phyloP scores from a whole-genome alignment of 2,329 filamentous ascomycete genomes.

The Fusarium avenaceum region DNA sequence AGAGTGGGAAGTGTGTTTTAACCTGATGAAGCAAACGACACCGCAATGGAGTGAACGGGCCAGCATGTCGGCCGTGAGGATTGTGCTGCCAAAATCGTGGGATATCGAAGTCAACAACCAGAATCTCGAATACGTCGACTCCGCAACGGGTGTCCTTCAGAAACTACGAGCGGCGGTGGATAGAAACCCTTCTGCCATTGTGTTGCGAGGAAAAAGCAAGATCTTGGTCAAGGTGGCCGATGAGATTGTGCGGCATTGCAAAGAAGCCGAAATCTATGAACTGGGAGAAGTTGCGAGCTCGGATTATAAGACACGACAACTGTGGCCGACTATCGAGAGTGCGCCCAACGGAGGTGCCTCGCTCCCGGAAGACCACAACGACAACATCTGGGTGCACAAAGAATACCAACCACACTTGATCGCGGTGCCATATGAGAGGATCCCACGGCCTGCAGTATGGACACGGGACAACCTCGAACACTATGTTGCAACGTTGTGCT shows the following conservation, averaged over 20 bases:
- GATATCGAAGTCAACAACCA: constrained; percentile 54
- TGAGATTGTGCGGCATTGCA: constrained; percentile 51
- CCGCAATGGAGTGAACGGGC: constrained; percentile 50
- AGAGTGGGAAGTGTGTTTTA: constrained; percentile 59
- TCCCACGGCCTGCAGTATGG: constrained; percentile 58
- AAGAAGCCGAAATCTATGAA: constrained; percentile 53
- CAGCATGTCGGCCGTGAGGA: constrained; percentile 55
- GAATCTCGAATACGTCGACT: constrained; percentile 54
- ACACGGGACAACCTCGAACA: constrained; percentile 57
- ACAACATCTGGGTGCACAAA: constrained; percentile 55
- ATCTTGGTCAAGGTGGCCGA: constrained; percentile 53
- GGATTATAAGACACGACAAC: constrained; percentile 54
- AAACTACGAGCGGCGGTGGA: constrained; percentile 54
- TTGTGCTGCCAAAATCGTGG: constrained; percentile 54
- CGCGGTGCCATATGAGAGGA: constrained; percentile 55
- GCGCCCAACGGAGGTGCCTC: constrained; percentile 47
- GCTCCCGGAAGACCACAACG: constrained; percentile 37
- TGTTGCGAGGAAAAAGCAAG: constrained; percentile 52
- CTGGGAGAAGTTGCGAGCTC: constrained; percentile 55
- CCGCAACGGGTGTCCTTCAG: constrained; percentile 52
- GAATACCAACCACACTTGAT: constrained; percentile 52
- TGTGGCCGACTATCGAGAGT: constrained; percentile 55
- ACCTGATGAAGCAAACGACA: constrained; percentile 56
- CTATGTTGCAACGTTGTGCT: constrained; percentile 60
- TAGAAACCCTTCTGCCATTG: constrained; percentile 51